phyloP scores from a whole-genome alignment of 148 eudicot species.

The Nepenthes mirabilis region DNA sequence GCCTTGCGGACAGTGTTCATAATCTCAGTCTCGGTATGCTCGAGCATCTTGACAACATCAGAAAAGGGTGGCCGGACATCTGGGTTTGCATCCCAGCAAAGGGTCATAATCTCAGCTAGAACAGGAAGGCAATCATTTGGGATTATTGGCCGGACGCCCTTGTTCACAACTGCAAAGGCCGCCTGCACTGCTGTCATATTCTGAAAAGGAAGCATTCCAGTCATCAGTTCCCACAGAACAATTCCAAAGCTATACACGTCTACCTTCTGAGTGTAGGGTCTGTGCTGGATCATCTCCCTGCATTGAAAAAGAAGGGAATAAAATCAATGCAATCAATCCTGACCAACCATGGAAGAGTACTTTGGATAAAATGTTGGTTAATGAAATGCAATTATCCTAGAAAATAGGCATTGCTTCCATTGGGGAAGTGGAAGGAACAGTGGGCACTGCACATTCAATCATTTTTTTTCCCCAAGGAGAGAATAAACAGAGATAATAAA shows the following conservation, averaged over 20 bases:
- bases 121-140: conserved; percentile 70
- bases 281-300: conserved; percentile 99
- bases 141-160: conserved; percentile 71
- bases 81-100: conserved; percentile 87
- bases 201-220: conserved; percentile 92
- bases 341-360: no score
- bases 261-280: conserved; percentile 92
- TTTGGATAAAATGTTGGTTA: no score
- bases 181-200: conserved; percentile 99
- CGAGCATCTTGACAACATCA: conserved; percentile 75
- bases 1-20: conserved; percentile 90
- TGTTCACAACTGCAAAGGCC: conserved; percentile 96
- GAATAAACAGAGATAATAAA: no score
- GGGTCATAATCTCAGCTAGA: conserved; percentile 76
- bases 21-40: conserved; percentile 72
- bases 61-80: conserved; percentile 77
- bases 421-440: no score
- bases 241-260: conserved; percentile 96
- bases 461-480: no score
- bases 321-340: no score
- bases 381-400: no score
- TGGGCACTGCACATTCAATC: no score
- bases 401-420: no score
- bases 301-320: background rate
- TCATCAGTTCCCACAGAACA: conserved; percentile 89